These are phyloP conservation scores for Dalbergia cochinchinensis DNA, from an alignment of 306 rosid genomes.

Conservation along the genomic window DNA sequence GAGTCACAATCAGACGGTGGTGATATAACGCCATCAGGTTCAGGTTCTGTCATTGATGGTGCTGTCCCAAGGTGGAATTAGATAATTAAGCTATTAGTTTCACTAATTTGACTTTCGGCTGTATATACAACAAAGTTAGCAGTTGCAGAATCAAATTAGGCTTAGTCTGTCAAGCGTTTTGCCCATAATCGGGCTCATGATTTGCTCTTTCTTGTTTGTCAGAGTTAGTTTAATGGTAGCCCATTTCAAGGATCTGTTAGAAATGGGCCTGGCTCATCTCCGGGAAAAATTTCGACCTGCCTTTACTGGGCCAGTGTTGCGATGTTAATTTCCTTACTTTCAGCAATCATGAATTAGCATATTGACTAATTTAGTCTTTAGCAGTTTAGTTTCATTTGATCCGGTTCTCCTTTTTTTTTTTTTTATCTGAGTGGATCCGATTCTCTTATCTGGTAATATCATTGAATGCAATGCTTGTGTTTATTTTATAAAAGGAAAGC, in stretches of 20 bases:
- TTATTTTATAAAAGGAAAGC: no score
- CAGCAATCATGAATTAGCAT: neutral
- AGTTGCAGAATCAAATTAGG: conserved; percentile 41
- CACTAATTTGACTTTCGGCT: conserved; percentile 16
- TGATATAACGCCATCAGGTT: conserved; percentile 53
- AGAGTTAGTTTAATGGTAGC: neutral
- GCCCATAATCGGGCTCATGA: conserved; percentile 7
- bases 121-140: conserved; percentile 22
- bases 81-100: neutral
- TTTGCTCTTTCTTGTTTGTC: conserved; percentile 1
- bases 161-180: conserved; percentile 14
- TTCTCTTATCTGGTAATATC: neutral
- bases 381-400: no score
- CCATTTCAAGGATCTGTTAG: conserved; percentile 25
- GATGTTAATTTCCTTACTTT: neutral
- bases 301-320: conserved; percentile 31
- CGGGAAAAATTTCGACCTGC: conserved; percentile 34
- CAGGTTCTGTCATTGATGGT: conserved; percentile 39
- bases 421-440: neutral
- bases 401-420: no score
- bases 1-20: conserved; percentile 60
- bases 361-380: neutral
- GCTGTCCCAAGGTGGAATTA: conserved; percentile 46
- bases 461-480: no score
- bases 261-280: conserved; percentile 3